Conservation (phyloP, 345 rosid genomes). For the Acer yangbiense region DNA sequence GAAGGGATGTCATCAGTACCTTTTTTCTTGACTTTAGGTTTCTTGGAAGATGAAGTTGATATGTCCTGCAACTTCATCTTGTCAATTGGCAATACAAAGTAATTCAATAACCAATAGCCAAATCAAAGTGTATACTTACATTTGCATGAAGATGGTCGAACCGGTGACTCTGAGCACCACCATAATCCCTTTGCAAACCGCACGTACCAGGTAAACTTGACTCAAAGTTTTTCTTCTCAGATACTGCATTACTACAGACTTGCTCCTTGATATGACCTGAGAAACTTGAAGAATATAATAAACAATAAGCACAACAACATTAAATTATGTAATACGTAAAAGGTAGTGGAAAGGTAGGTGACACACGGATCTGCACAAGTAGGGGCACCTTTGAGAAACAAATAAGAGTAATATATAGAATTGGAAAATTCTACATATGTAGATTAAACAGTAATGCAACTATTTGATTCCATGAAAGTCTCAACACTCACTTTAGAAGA, state of each 20-base stretch:
- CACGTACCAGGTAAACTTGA: slow-evolving; percentile 38
- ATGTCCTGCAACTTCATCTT: slow-evolving; percentile 60
- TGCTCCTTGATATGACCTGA: slow-evolving; percentile 69
- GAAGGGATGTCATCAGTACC: slow-evolving; percentile 39
- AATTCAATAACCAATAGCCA: slow-evolving; percentile 21
- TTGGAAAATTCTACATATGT: not conserved
- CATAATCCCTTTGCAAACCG: slow-evolving; percentile 48
- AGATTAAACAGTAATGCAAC: not conserved
- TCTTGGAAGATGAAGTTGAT: slow-evolving; percentile 52
- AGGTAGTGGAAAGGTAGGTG: not conserved
- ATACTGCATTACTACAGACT: slow-evolving; percentile 38
- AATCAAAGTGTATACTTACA: slow-evolving; percentile 48
- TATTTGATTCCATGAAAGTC: not conserved
- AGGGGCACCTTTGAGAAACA: not conserved
- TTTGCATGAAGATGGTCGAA: slow-evolving; percentile 36
- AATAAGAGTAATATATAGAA: not conserved
- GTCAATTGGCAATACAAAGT: slow-evolving; percentile 23
- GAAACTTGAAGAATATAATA: slow-evolving; percentile 66
- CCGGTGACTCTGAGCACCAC: slow-evolving; percentile 41
- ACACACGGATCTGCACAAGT: not conserved
- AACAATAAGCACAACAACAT: slow-evolving; percentile 49
- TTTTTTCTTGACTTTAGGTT: slow-evolving; percentile 77
- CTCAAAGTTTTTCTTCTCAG: slow-evolving; percentile 53
- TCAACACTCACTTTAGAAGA: not conserved
- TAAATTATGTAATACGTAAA: slow-evolving; percentile 25